phyloP scores from a whole-genome alignment of 768 basidiomycete genomes.

The Kwoniella sp. region DNA sequence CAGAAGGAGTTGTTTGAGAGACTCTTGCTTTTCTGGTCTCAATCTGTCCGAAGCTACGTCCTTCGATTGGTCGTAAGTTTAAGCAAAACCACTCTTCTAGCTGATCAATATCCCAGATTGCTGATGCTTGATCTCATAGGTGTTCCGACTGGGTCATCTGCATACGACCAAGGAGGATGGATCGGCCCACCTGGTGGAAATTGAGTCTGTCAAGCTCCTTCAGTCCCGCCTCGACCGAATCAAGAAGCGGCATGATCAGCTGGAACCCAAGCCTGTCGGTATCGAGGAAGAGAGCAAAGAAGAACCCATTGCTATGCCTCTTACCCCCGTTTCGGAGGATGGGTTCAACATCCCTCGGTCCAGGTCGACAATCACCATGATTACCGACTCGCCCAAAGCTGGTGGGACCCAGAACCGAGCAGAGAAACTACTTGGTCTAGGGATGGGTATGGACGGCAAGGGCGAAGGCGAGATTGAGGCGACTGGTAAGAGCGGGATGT shows the following conservation, averaged over 20 bases:
- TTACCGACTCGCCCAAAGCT: conserved; percentile 37
- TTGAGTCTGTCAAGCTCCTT: conserved; percentile 54
- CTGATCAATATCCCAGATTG: neutral
- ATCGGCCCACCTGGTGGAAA: conserved; percentile 47
- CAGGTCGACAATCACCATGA: conserved; percentile 56
- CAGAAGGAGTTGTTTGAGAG: conserved; percentile 56
- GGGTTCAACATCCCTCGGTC: conserved; percentile 31
- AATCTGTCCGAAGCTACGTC: conserved; percentile 54
- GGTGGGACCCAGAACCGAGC: conserved; percentile 40
- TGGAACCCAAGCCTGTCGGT: conserved; percentile 52
- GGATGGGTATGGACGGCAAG: conserved; percentile 29
- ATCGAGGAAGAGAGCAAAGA: conserved; percentile 17
- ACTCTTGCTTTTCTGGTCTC: conserved; percentile 57
- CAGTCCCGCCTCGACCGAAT: conserved; percentile 57
- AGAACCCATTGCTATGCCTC: conserved; percentile 5
- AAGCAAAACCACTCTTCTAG: neutral
- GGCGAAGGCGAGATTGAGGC: conserved; percentile 15
- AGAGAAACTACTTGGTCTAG: conserved; percentile 45
- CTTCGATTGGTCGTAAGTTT: conserved; percentile 57
- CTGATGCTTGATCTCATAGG: conserved; percentile 25
- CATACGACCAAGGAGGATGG: conserved; percentile 48
- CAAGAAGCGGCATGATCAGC: conserved; percentile 57
- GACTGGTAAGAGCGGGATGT: conserved; percentile 9
- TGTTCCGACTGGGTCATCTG: conserved; percentile 58
- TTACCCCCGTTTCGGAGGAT: conserved; percentile 27